Percentiles rank a stretch among this genome's conserved stretches.
These are phyloP conservation scores for Sugiyamaella valdiviana DNA, from an alignment of 805 yeast species.

Conservation along the genomic window DNA sequence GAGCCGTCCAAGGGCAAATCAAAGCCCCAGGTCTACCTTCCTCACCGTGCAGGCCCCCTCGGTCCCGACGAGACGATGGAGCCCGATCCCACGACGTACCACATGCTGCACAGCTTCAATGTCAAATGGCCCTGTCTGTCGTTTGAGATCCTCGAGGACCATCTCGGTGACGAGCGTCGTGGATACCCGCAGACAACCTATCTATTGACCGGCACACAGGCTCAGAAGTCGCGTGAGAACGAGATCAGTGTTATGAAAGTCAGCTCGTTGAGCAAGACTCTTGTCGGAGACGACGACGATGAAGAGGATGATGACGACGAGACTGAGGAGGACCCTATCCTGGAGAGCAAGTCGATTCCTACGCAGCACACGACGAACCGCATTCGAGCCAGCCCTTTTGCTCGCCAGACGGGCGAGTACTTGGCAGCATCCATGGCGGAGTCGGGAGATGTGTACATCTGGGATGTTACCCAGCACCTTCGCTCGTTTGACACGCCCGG, in stretches of 20 bases:
- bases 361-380: conserved; percentile 83
- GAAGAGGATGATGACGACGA: conserved; percentile 70
- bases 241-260: conserved; percentile 80
- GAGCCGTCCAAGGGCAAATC: conserved; percentile 37
- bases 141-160: conserved; percentile 81
- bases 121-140: conserved; percentile 97
- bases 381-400: conserved; percentile 74
- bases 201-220: conserved; percentile 90
- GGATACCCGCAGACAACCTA: conserved; percentile 82
- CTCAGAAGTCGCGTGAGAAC: conserved; percentile 78
- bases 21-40: conserved; percentile 54
- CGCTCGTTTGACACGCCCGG: conserved; percentile 89
- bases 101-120: conserved; percentile 90
- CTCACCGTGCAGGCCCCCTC: conserved; percentile 80
- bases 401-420: conserved; percentile 67
- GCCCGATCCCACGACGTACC: conserved; percentile 93
- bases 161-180: conserved; percentile 81
- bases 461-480: conserved; percentile 72
- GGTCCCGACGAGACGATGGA: conserved; percentile 95
- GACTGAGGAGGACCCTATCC: conserved; percentile 69
- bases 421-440: conserved; percentile 85
- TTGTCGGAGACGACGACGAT: conserved; percentile 73
- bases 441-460: conserved; percentile 81
- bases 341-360: conserved; percentile 78
- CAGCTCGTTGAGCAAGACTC: conserved; percentile 74